Base-by-base conservation (phyloP, 176 grass and related monocot species). In the Paspalum vaginatum region DNA sequence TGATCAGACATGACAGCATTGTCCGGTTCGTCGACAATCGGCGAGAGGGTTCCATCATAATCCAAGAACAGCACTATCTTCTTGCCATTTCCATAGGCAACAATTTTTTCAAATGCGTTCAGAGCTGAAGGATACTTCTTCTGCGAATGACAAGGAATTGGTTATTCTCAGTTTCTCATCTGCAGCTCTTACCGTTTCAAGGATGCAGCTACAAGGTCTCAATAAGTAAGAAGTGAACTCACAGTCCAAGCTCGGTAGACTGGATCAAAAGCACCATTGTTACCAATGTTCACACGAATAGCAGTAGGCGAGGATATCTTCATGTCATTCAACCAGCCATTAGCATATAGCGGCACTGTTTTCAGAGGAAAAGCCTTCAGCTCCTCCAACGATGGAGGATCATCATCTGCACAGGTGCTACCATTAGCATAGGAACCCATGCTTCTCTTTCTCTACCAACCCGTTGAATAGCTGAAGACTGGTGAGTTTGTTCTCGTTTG, bases 51-150 rank as follows among this genome's bases (percentile, higher is more conserved):
- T 50, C 88, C 88, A 16, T 90, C 88, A 8, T 86, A 90, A 57
- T 90, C 88, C 68, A 90, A 61, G 50, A 90, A 90, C 73, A 90
- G 50, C 2, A 63, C 84, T 11, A 86, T 86, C 60, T 90, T 75
- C 79, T 90, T 86, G 22, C 74, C 58, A 79, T 75, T 64, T 3
- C 60, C 79, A 4, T 42, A 55, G 51, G 60, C 45, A 15, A 67
- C 37, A 43, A 92, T 92, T 46, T 79, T 56, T 41, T 88, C 83
- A 44, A 92, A 88, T 9, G 86, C 49, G 38, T 38, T 68, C 58
- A 91, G 53, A 52, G 90, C 90, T 54, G 90, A 91, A 52, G 90
- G 86, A 40, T 91, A 79, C 38, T 74, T 91, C 77, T 85, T 79
- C 90, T 91, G 86, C 48, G 63, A 79, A 79, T 44, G 20, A 74